Evolutionary conservation across 305 asterid genomes (phyloP), one percentile per base, ranked within the genome.

Genomic region (Petunia hybrid): DNA sequence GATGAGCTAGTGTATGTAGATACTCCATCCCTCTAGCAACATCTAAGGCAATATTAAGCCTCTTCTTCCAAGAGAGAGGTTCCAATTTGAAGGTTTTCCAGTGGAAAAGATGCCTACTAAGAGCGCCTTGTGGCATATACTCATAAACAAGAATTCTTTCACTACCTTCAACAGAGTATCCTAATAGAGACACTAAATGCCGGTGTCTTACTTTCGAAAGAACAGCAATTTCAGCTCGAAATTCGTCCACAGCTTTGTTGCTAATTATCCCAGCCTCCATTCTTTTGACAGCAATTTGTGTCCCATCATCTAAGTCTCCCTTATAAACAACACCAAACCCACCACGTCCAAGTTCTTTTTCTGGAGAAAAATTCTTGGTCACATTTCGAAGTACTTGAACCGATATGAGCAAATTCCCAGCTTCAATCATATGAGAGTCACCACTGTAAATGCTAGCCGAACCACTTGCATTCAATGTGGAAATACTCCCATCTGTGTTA

Each of bases 1-100:
- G 97, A 82, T 93, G 97, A 80, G 95, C 98, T 36, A 94, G 85
- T 56, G 82, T 85, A 78, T 94, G 98, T 70, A 94, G 94, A 81
- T 94, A 94, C 78, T 94, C 98, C 92, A 94, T 79, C 64, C 94
- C 98, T 82, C 98, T 80, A 63, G 98, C 98, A 75, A 92, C 97
- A 88, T 94, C 98, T 76, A 94, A 84, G 12, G 98, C 97, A 73
- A 94, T 89, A 78, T 91, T 93, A 10, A 94, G 89, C 89, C 98
- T 86, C 84, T 91, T 89, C 82, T 91, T 93, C 98, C 97, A 94
- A 61, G 98, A 93, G 2, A 93, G 88, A 48, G 98, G 98, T 93
- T 94, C 98, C 13, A 91, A 31, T 48, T 89, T 80, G 42, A 87
- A 87, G 78, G 78, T 90, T 88, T 89, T 87, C 98, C 98, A 93